phyloP scores from a whole-genome alignment of 805 yeast genomes.

The Pichia pseudocactophila region DNA sequence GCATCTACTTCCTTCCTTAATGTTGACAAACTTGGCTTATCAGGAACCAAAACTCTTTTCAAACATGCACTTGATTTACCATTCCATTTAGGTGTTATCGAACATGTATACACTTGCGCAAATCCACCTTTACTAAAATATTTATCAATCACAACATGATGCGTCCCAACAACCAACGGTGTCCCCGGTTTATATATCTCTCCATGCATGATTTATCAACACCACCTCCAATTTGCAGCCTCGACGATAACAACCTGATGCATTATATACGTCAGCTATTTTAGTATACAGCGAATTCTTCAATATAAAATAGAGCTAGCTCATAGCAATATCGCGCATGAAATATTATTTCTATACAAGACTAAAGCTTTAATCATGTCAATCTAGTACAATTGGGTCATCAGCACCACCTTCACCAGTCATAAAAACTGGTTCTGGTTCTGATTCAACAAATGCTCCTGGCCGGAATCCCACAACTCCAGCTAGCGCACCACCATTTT shows the following conservation, averaged over 20 bases:
- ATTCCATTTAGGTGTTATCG: constrained; percentile 35
- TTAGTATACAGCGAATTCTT: no score
- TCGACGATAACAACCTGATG: no score
- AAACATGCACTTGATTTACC: constrained; percentile 49
- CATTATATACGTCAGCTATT: no score
- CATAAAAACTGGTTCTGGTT: constrained; percentile 19
- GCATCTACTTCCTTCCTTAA: constrained; percentile 71
- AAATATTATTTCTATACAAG: not conserved
- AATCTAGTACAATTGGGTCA: constrained; percentile 27
- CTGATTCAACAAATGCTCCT: not conserved
- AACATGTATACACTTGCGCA: constrained; percentile 69
- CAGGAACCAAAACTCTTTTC: constrained; percentile 66
- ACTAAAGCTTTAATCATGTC: not conserved
- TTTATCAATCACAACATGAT: constrained; percentile 35
- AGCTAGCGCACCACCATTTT: not conserved
- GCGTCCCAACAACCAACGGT: constrained; percentile 40
- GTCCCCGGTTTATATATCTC: constrained; percentile 33
- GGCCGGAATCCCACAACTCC: constrained; percentile 9
- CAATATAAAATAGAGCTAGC: no score
- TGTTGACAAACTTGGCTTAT: constrained; percentile 55
- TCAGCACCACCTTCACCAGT: constrained; percentile 26
- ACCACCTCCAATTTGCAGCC: not conserved
- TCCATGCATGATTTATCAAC: constrained; percentile 4
- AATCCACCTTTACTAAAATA: constrained; percentile 53
- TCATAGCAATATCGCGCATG: not conserved